Base-by-base conservation (phyloP, 1,139 yeast genomes). In the Candida pseudocylindracea region DNA sequence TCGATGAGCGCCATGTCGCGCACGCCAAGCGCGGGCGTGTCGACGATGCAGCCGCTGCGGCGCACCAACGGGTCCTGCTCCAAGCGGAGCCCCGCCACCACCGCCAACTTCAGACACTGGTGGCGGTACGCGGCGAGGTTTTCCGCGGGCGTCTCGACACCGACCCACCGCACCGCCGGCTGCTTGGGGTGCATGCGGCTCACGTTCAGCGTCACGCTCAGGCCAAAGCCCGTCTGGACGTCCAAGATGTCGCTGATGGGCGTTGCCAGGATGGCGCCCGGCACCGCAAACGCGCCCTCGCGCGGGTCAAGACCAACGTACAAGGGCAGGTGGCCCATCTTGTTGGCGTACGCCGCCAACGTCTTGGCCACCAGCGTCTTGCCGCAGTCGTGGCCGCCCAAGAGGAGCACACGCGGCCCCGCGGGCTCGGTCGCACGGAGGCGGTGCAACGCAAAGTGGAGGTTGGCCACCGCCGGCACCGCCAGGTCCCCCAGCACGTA, bases 221-320 rank as follows among this genome's bases (percentile, higher is more conserved):
- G 72, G 8, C 96, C 96, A 68, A 88, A 76, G 2, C 81, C 80
- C 30, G 57, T 57, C 44, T 81, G 92, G 26, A 80, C 67, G 45
- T 88, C 94, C 31, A 83, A 57, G 31, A 72, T 55, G 43, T 80
- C 93, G 31, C 85, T 72, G 4, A 85, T 63, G 0, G 92, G 80
- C 0, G 92, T 73, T 0, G 93, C 94, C 0, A 91, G 64, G 3
- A 91, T 42, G 6, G 88, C 69, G 1, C 98, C 95, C 0, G 98
- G 95, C 8, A 76, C 60, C 0, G 80, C 61, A 47, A 76, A 78
- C 2, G 68, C 76, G 2, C 92, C 80, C 41, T 75, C 81, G 29
- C 65, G 54, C 1, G 96, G 93, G 46, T 85, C 79, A 35, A 85
- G 52, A 45, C 85, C 85, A n/a, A 85, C 80, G 29, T 75, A 54